Percentiles rank a stretch among this genome's conserved stretches.
Evolutionary conservation across 2,329 filamentous ascomycete genomes (phyloP).

Genomic region (Clarireedia monteithiana): DNA sequence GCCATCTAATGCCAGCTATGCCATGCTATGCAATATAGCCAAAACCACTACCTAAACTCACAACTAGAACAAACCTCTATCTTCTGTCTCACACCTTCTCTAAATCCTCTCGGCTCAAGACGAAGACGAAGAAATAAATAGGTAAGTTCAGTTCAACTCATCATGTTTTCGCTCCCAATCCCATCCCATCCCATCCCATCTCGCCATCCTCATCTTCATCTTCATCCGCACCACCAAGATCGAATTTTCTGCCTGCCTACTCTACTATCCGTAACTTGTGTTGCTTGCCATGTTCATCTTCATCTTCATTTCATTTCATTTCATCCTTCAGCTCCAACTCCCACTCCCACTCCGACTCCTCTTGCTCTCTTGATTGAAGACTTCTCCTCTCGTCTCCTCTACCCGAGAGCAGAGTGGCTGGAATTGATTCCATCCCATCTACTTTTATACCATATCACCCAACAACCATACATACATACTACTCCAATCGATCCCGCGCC

Average conservation of each 20-base stretch:
- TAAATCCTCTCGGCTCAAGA: too few relatives aligned
- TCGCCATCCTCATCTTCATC: neutral
- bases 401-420: too few relatives aligned
- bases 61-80: too few relatives aligned
- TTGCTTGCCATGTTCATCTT: too few relatives aligned
- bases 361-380: neutral
- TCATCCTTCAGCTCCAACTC: neutral
- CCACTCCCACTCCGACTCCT: neutral
- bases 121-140: too few relatives aligned
- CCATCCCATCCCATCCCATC: neutral
- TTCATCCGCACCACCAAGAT: neutral
- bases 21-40: too few relatives aligned
- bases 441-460: neutral
- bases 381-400: neutral
- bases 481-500: neutral
- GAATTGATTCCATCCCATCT: neutral
- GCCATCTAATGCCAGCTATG: too few relatives aligned
- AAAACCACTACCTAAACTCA: too few relatives aligned
- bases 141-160: too few relatives aligned
- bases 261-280: too few relatives aligned
- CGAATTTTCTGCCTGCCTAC: neutral
- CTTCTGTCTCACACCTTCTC: too few relatives aligned
- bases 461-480: neutral
- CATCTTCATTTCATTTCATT: too few relatives aligned
- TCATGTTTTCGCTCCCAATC: neutral